Percentiles rank a stretch among this genome's conserved stretches.
These are phyloP conservation scores for Ananas comosus DNA, from an alignment of 176 grass and related monocot species.

Conservation along the genomic window DNA sequence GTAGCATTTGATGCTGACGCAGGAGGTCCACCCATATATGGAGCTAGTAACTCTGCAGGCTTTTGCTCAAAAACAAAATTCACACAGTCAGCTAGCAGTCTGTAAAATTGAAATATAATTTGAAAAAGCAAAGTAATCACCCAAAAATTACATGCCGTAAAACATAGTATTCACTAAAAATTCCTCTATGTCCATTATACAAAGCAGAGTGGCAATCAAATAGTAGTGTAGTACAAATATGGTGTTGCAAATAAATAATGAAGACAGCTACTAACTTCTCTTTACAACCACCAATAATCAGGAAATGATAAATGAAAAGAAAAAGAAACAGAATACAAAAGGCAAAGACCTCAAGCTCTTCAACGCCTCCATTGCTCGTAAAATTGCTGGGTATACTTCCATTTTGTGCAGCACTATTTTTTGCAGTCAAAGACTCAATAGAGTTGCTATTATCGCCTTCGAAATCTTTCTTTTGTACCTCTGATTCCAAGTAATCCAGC, in stretches of 20 bases:
- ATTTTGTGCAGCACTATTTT: constrained; percentile 26
- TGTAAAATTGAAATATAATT: constrained; percentile 14
- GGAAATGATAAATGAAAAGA: not conserved
- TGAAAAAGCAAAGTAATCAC: constrained; percentile 3
- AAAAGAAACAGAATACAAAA: not conserved
- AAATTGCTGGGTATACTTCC: constrained; percentile 6
- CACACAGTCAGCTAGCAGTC: not conserved
- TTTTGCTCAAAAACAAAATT: constrained; percentile 22
- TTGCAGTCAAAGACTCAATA: constrained; percentile 23
- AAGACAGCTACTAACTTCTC: not conserved
- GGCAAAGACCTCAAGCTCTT: constrained; percentile 69
- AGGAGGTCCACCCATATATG: constrained; percentile 20
- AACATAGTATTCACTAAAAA: not conserved
- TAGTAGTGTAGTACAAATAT: not conserved
- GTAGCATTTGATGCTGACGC: constrained; percentile 21
- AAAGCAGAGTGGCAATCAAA: not conserved
- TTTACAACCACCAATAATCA: not conserved
- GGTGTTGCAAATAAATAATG: not conserved
- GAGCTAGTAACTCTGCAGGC: constrained; percentile 47
- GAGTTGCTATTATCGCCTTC: constrained; percentile 4
- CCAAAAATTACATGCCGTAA: not conserved
- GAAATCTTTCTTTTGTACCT: constrained; percentile 22
- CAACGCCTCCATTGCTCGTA: constrained; percentile 38
- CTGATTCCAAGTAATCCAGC: constrained; percentile 28
- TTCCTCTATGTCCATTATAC: not conserved